Evolutionary conservation across 805 yeast genomes (phyloP).

Genomic region (Wickerhamiella sergipiensis): DNA sequence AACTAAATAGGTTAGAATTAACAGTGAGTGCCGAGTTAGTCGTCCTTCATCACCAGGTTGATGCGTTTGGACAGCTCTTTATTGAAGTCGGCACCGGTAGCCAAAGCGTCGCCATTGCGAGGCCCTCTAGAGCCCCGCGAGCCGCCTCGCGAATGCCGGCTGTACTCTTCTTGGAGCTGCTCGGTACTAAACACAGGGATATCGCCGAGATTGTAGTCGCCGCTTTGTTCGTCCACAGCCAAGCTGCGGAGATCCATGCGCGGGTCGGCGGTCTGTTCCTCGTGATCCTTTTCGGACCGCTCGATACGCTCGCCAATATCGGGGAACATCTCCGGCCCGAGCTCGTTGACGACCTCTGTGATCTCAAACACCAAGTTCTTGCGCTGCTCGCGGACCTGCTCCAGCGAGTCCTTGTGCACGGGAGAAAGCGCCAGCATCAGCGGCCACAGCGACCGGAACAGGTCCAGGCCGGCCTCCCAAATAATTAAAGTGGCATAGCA

Average conservation of each 20-base stretch:
- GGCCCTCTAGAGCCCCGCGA: not conserved
- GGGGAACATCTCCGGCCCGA: slow-evolving; percentile 77
- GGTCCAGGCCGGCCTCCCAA: slow-evolving; percentile 90
- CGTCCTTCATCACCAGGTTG: not conserved
- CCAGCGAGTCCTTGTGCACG: slow-evolving; percentile 26
- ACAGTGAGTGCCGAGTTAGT: not conserved
- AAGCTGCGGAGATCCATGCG: slow-evolving; percentile 17
- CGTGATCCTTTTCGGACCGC: slow-evolving; percentile 11
- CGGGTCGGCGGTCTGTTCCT: slow-evolving; percentile 13
- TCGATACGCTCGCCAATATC: slow-evolving; percentile 40
- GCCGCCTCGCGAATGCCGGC: not conserved
- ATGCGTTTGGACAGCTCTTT: slow-evolving; percentile 2
- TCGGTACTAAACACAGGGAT: slow-evolving; percentile 17
- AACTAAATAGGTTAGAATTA: not conserved
- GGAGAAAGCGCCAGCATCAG: slow-evolving; percentile 38
- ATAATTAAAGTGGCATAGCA: slow-evolving; percentile 71
- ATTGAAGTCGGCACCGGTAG: slow-evolving; percentile 1
- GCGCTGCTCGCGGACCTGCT: slow-evolving; percentile 47
- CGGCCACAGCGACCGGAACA: slow-evolving; percentile 71
- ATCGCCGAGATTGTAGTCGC: slow-evolving; percentile 16
- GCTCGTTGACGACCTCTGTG: slow-evolving; percentile 62
- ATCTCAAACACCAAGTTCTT: slow-evolving; percentile 53
- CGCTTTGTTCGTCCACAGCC: slow-evolving; percentile 10
- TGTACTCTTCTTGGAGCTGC: not conserved
- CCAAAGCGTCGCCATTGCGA: not conserved